phyloP scores from a whole-genome alignment of 2,329 filamentous ascomycete genomes.

The Ophiostoma ulmi region DNA sequence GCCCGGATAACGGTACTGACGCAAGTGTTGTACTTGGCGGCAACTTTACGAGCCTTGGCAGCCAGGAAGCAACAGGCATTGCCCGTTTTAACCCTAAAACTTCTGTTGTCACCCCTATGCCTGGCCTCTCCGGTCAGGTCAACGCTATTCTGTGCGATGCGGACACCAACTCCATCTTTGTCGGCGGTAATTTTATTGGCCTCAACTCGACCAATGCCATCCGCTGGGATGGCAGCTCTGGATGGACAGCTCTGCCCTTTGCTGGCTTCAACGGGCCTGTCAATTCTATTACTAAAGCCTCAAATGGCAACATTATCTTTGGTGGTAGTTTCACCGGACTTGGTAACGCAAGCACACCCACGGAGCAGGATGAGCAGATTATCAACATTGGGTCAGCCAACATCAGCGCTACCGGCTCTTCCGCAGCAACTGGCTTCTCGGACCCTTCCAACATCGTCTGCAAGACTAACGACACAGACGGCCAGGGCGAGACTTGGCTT shows the following conservation, averaged over 20 bases:
- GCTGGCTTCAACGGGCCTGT: conserved; percentile 93
- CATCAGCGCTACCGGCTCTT: conserved; percentile 62
- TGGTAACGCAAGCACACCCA: conserved; percentile 69
- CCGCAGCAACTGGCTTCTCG: conserved; percentile 58
- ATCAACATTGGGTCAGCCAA: conserved; percentile 79
- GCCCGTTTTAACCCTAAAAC: conserved; percentile 75
- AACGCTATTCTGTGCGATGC: conserved; percentile 78
- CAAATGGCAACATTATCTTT: conserved; percentile 83
- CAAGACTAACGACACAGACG: conserved; percentile 61
- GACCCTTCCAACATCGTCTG: conserved; percentile 81
- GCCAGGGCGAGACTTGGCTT: conserved; percentile 75
- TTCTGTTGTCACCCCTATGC: conserved; percentile 63
- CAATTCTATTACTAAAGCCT: conserved; percentile 71
- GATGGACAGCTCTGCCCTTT: conserved; percentile 80
- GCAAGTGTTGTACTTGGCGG: conserved; percentile 80
- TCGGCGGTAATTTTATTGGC: conserved; percentile 79
- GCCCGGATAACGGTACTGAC: conserved; percentile 58
- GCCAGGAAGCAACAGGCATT: conserved; percentile 68
- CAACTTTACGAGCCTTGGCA: conserved; percentile 89
- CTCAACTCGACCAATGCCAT: conserved; percentile 85
- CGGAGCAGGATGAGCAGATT: conserved; percentile 65
- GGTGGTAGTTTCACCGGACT: conserved; percentile 85
- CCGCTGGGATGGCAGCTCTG: conserved; percentile 63
- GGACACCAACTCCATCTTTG: conserved; percentile 72
- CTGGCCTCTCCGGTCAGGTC: conserved; percentile 79